These are phyloP conservation scores for Hypoxylon sp. DNA, from an alignment of 2,329 filamentous ascomycete genomes.

Conservation along the genomic window DNA sequence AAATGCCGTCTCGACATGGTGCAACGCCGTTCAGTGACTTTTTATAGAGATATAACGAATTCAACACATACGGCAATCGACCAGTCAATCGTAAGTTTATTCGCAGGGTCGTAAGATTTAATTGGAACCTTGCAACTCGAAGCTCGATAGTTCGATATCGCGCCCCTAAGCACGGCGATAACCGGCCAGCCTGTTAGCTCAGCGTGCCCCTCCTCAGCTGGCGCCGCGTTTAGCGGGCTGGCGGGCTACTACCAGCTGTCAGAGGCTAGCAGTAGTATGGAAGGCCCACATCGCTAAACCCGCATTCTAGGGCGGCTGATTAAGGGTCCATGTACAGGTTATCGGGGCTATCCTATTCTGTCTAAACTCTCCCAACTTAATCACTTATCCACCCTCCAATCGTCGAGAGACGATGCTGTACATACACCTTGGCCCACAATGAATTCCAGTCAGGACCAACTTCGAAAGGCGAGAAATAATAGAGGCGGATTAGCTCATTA, in stretches of 20 bases:
- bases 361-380: too few species aligned
- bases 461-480: background rate
- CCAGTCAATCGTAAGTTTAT: slow-evolving; percentile 39
- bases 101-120: slow-evolving; percentile 42
- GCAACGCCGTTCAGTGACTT: slow-evolving; percentile 1
- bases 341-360: too few species aligned
- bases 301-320: too few species aligned
- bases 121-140: slow-evolving; percentile 40
- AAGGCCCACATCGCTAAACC: background rate
- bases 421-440: background rate
- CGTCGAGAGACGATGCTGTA: too few species aligned
- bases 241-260: slow-evolving; percentile 3
- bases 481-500: background rate
- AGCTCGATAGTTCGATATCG: slow-evolving; percentile 33
- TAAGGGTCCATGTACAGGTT: too few species aligned
- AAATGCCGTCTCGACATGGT: slow-evolving; percentile 50
- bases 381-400: too few species aligned
- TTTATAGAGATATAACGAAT: slow-evolving; percentile 29
- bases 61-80: slow-evolving; percentile 5
- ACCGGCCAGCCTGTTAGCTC: slow-evolving; percentile 21
- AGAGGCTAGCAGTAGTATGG: background rate
- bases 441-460: background rate
- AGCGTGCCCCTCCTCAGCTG: slow-evolving; percentile 24
- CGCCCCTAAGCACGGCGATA: slow-evolving; percentile 9
- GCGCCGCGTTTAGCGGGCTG: background rate